phyloP scores from a whole-genome alignment of 805 yeast genomes.

The Barnettozyma pratensis region DNA sequence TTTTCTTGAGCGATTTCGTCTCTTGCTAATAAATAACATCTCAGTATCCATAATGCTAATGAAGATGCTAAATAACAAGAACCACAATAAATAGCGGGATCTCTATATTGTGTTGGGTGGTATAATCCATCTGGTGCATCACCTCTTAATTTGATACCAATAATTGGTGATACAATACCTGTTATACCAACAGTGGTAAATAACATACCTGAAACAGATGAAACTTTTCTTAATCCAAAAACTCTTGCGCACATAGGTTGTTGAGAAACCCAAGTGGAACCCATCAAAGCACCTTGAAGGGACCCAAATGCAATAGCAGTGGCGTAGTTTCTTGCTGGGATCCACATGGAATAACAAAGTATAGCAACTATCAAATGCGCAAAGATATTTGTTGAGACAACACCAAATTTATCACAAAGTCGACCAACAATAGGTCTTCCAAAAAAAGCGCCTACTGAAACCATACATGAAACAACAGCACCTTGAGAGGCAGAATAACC shows the following conservation, averaged over 20 bases:
- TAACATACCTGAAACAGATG: conserved; percentile 47
- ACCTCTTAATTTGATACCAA: conserved; percentile 46
- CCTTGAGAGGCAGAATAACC: conserved; percentile 53
- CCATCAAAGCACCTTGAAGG: conserved; percentile 52
- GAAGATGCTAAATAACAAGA: conserved; percentile 44
- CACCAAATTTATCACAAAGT: conserved; percentile 45
- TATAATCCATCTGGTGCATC: conserved; percentile 17
- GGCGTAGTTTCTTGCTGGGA: conserved; percentile 50
- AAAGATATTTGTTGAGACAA: conserved; percentile 40
- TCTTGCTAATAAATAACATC: conserved; percentile 53
- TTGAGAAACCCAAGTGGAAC: conserved; percentile 49
- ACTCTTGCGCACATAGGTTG: conserved; percentile 45
- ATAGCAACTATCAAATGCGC: conserved; percentile 35
- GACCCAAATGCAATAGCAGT: conserved; percentile 48
- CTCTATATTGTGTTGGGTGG: conserved; percentile 41
- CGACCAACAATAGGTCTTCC: conserved; percentile 53
- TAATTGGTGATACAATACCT: conserved; percentile 40
- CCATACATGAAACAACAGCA: conserved; percentile 52
- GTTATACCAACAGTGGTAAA: conserved; percentile 3
- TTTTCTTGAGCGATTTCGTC: conserved; percentile 29
- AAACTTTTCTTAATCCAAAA: conserved; percentile 46
- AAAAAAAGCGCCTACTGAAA: conserved; percentile 47
- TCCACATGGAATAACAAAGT: conserved; percentile 44
- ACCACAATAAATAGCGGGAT: conserved; percentile 60
- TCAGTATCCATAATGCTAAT: conserved; percentile 34